Base-by-base conservation (phyloP, 176 grass and related monocot genomes). In the Olyra latifolia region DNA sequence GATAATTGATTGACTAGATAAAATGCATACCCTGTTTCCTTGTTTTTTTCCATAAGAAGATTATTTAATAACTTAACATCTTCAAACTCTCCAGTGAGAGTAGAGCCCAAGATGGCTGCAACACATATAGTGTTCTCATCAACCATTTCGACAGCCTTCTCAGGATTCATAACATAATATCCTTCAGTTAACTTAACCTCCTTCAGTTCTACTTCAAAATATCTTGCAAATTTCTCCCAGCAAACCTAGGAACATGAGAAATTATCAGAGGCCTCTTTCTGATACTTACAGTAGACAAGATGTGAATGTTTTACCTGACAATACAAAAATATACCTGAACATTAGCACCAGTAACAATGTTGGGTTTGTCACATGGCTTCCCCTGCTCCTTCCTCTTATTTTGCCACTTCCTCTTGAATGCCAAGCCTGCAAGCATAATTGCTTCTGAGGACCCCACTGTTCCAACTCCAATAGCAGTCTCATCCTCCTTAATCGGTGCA, bases 261-360 rank as follows among this genome's bases (percentile, higher is more conserved):
- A 48, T 40, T 20, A 62, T 4, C 29, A 62, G 5, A 70, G 27
- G 12, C 43, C 45, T 16, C 13, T 69, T 46, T 39, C 5, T 42
- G 64, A 55, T 14, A 80, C 38, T 49, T 30, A 29, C 1, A 11
- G 30, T 16, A 58, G 12, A 50, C 3, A 8, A 41, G 0, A 58
- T 47, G 4, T n/a, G 4, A 40, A 39, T 1, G 27, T 14, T 74
- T 56, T 50, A 39, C 17, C 23, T 0, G 5, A 28, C n/a, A 22
- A 23, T 29, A 60, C 2, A 46, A 55, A 47, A 70, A 5, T 66
- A 12, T 74, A 96, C 93, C 87, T 96, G 93, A 82, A 92, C 93
- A 88, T 96, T 96, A 12, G 93, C 93, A 13, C 93, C 93, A 30
- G 93, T 92, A 62, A 96, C 93, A 81, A 96, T 96, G 78, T 96